These are phyloP conservation scores for Penicillium cosmopolitanum DNA, from an alignment of 495 filamentous ascomycete species.

Conservation along the genomic window DNA sequence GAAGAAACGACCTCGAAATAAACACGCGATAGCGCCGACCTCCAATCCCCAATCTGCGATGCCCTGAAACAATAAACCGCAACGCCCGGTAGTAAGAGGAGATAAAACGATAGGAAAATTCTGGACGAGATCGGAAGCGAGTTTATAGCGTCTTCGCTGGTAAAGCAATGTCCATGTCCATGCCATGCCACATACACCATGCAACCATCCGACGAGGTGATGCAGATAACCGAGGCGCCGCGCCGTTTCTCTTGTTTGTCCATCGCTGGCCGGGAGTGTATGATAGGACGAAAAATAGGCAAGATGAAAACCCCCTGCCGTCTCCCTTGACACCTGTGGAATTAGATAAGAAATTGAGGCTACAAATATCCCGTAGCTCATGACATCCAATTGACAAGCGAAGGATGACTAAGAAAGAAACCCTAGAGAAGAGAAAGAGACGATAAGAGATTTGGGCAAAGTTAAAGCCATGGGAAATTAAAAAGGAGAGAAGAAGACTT, in stretches of 20 bases:
- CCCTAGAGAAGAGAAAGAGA: not conserved
- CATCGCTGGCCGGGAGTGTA: not conserved
- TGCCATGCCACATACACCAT: not conserved
- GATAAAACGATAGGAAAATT: not conserved
- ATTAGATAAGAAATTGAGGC: conserved; percentile 10
- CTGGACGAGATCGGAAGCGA: not conserved
- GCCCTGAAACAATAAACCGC: not conserved
- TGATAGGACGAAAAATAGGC: not conserved
- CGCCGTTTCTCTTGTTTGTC: not conserved
- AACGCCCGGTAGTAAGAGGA: too few relatives aligned
- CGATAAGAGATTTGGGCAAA: not conserved
- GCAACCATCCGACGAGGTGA: not conserved
- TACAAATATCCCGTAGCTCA: conserved; percentile 29
- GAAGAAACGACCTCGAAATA: not conserved
- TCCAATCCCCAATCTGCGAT: not conserved
- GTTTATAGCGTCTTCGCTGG: not conserved
- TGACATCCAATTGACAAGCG: conserved; percentile 17
- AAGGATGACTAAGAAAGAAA: not conserved
- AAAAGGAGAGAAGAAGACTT: conserved; percentile 7
- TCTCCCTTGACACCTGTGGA: conserved; percentile 5
- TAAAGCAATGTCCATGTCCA: not conserved
- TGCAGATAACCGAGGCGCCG: not conserved
- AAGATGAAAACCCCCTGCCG: not conserved
- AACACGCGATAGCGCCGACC: not conserved
- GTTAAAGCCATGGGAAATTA: not conserved